Evolutionary conservation across 805 yeast genomes (phyloP).

Genomic region (Candida verbasci): DNA sequence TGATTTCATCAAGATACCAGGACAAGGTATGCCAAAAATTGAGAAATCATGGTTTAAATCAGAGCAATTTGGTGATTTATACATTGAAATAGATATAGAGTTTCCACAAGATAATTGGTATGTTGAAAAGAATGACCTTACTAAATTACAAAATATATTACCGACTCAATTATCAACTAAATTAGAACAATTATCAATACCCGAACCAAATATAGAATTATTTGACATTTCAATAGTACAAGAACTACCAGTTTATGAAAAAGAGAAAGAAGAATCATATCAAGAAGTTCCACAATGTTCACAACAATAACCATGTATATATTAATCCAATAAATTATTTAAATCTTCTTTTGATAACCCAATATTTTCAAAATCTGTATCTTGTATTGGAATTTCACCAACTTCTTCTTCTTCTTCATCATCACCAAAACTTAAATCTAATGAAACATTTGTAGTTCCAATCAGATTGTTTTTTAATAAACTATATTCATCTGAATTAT

Average conservation of each 20-base stretch:
- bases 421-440: slow-evolving; percentile 7
- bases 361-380: slow-evolving; percentile 1
- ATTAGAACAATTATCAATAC: slow-evolving; percentile 19
- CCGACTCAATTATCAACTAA: slow-evolving; percentile 33
- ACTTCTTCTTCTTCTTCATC: slow-evolving; percentile 11
- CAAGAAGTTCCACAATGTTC: slow-evolving; percentile 19
- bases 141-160: slow-evolving; percentile 49
- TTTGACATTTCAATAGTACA: slow-evolving; percentile 29
- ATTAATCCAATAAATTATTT: slow-evolving; percentile 30
- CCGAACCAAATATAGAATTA: slow-evolving; percentile 35
- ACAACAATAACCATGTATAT: slow-evolving; percentile 26
- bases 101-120: slow-evolving; percentile 88
- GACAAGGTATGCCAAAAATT: slow-evolving; percentile 81
- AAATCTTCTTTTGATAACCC: slow-evolving; percentile 34
- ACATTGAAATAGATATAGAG: slow-evolving; percentile 63
- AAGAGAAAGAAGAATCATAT: slow-evolving; percentile 8
- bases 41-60: slow-evolving; percentile 26
- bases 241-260: slow-evolving; percentile 29
- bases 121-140: slow-evolving; percentile 62
- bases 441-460: slow-evolving; percentile 4
- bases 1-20: slow-evolving; percentile 55
- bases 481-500: slow-evolving; percentile 12
- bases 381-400: slow-evolving; percentile 2
- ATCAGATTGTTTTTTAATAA: slow-evolving; percentile 9
- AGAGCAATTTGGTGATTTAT: slow-evolving; percentile 58